Evolutionary conservation across 2,329 filamentous ascomycete species (phyloP).

Genomic region (Talaromyces verruculosus): DNA sequence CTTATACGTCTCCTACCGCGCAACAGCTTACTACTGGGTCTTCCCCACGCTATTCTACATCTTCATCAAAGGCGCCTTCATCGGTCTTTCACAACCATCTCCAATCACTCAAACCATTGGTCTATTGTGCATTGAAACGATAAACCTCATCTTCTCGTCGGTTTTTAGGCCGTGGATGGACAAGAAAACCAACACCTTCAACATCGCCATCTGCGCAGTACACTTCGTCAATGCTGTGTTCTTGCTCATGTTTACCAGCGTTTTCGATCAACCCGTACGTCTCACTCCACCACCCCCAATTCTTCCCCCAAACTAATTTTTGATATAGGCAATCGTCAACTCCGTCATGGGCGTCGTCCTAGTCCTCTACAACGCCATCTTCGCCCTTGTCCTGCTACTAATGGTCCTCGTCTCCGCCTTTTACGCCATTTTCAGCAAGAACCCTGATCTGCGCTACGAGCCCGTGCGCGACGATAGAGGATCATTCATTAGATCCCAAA

Average conservation of each 20-base stretch:
- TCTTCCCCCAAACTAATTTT: neutral
- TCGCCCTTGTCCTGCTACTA: constrained; percentile 77
- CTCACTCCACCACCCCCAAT: neutral
- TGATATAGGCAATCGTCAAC: constrained; percentile 65
- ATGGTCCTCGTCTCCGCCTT: constrained; percentile 75
- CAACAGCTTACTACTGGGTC: constrained; percentile 93
- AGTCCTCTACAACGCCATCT: constrained; percentile 82
- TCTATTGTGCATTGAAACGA: constrained; percentile 80
- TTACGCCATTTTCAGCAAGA: constrained; percentile 85
- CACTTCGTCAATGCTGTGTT: constrained; percentile 92
- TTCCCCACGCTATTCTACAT: constrained; percentile 75
- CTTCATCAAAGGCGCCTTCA: constrained; percentile 84
- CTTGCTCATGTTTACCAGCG: constrained; percentile 80
- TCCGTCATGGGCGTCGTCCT: constrained; percentile 87
- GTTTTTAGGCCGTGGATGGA: constrained; percentile 96
- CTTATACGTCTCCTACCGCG: constrained; percentile 94
- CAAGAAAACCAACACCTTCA: constrained; percentile 96
- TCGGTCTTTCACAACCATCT: constrained; percentile 73
- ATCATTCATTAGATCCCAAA: constrained; percentile 86
- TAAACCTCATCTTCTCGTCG: constrained; percentile 71
- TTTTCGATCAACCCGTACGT: constrained; percentile 77
- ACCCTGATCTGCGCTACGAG: constrained; percentile 91
- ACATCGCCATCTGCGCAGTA: constrained; percentile 84
- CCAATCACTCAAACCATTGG: constrained; percentile 76
- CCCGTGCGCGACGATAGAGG: constrained; percentile 94